phyloP scores from a whole-genome alignment of 2,329 filamentous ascomycete genomes.

The Trichoderma gracile region DNA sequence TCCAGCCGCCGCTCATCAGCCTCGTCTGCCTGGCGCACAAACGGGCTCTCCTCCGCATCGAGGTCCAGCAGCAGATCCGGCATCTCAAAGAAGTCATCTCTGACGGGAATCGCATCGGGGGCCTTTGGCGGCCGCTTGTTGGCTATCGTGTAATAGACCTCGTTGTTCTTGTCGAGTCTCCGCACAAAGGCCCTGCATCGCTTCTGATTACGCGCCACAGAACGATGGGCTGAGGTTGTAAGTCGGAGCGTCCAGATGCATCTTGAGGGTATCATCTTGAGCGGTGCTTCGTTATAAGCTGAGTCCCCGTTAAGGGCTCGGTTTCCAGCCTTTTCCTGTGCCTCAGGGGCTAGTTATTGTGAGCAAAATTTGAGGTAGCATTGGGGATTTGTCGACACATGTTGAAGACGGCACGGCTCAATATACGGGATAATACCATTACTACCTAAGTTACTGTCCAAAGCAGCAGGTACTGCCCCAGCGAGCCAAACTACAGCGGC shows the following conservation, averaged over 20 bases:
- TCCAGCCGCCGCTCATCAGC: slow-evolving; percentile 39
- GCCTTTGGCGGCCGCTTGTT: slow-evolving; percentile 27
- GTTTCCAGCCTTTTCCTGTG: not conserved
- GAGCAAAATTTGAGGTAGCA: slow-evolving; percentile 20
- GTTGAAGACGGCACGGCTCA: not conserved
- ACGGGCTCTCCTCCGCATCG: slow-evolving; percentile 48
- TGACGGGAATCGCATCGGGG: slow-evolving; percentile 25
- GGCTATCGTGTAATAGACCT: slow-evolving; percentile 35
- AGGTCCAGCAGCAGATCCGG: slow-evolving; percentile 52
- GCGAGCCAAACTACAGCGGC: slow-evolving; percentile 20
- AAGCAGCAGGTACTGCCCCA: not conserved
- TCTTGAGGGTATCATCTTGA: slow-evolving; percentile 29
- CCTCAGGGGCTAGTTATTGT: not conserved
- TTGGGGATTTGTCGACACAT: not conserved
- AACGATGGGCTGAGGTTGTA: slow-evolving; percentile 16
- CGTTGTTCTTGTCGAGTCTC: slow-evolving; percentile 29
- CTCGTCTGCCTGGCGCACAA: slow-evolving; percentile 46
- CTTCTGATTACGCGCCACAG: slow-evolving; percentile 14
- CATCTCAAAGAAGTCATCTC: slow-evolving; percentile 42
- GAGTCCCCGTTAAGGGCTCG: not conserved
- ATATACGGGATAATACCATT: too few species aligned
- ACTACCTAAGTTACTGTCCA: too few species aligned
- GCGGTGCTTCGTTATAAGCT: not conserved
- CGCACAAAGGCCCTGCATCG: slow-evolving; percentile 34
- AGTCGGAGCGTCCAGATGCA: slow-evolving; percentile 25